Base-by-base conservation (phyloP, 352 stramenopile genomes). In the Sclerospora graminicola region DNA sequence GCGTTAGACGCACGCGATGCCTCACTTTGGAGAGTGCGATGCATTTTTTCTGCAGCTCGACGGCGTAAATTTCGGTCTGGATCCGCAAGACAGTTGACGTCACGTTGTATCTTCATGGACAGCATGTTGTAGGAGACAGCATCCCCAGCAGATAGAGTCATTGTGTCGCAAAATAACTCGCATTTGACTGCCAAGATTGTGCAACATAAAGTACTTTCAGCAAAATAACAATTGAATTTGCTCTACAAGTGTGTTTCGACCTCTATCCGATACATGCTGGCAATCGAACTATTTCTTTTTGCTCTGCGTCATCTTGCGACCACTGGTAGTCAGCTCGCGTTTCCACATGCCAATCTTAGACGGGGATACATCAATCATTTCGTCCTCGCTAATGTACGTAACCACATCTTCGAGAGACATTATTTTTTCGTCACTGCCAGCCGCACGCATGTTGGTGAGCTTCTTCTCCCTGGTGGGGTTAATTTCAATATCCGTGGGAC, bases 301-400 rank as follows among this genome's bases (percentile, higher is more conserved):
- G 23, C 47, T 45, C 32, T 59, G 42, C 27, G 48, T 34, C 24
- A 70, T 70, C 58, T 81, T 80, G 60, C 76, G 76, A 34, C 57
- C 71, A 39, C 66, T 85, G 28, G 76, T 59, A 1, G 60, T 68
- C 38, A 88, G 51, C 51, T 86, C 73, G 18, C 76, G 76, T 56
- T 88, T 88, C 24, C 74, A 58, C 60, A 99, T 89, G 44, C 96
- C 82, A 34, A 99, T 95, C 54, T 74, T 93, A 18, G 63, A 64
- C 13, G 96, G 96, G 30, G 95, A 98, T 10, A 99, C 87, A 60
- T 99, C 96, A 46, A 99, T 96, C 62, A 99, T 96, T 69, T 99
- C 96, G 65, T 99, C 96, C 35, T 98, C 85, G 38, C 72, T 78
- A 56, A 99, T 89, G 65, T 99, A 99, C 4, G 90, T 90, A 54